These are phyloP conservation scores for Aspergillus jensenii DNA, from an alignment of 2,329 filamentous ascomycete genomes.

Conservation along the genomic window DNA sequence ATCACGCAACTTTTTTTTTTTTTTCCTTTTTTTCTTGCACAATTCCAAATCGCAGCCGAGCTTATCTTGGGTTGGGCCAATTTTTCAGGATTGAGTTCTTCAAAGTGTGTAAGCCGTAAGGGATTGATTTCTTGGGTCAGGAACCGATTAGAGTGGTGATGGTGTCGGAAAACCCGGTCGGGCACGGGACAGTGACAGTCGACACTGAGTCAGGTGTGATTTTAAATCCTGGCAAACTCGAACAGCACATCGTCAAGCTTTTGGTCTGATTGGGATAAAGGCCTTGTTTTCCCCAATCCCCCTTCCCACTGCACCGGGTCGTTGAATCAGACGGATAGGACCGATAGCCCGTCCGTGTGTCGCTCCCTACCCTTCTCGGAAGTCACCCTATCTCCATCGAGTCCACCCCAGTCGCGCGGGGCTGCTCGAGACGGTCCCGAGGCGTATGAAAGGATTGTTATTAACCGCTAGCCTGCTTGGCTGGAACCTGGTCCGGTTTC, in stretches of 20 bases:
- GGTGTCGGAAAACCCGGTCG: background rate
- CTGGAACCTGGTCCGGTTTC: background rate
- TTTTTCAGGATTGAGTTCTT: background rate
- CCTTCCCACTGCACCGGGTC: background rate
- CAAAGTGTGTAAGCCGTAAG: too few relatives aligned
- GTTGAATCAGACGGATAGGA: background rate
- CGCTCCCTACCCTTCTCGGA: conserved; percentile 11
- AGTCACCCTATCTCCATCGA: background rate
- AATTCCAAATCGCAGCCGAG: background rate
- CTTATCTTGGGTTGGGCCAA: background rate
- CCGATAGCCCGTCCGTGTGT: conserved; percentile 1
- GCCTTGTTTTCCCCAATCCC: background rate
- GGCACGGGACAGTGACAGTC: background rate
- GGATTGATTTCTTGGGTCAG: background rate
- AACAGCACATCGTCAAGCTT: background rate
- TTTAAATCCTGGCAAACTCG: background rate
- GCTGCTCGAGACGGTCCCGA: conserved; percentile 1
- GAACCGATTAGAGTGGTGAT: background rate
- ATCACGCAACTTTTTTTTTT: background rate
- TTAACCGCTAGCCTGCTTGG: background rate
- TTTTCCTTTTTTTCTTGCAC: background rate
- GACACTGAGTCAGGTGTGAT: background rate
- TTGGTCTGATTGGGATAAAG: background rate
- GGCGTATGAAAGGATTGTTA: conserved; percentile 4
- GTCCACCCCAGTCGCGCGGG: background rate